These are phyloP conservation scores for Iodosphaeria phyllophila DNA, from an alignment of 2,329 filamentous ascomycete genomes.

Conservation along the genomic window DNA sequence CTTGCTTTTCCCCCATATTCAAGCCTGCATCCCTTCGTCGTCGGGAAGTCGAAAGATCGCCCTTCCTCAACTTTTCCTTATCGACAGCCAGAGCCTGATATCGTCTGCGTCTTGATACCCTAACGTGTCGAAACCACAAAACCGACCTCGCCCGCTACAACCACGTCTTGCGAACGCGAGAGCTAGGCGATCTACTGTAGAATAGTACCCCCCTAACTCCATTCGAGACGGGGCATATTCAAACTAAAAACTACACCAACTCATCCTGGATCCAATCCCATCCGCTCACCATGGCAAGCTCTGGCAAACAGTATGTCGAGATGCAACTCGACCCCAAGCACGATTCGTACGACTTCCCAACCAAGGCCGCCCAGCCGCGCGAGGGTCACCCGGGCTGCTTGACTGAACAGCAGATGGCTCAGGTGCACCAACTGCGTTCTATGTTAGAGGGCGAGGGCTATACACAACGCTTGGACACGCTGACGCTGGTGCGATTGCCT, in stretches of 20 bases:
- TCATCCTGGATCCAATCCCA: neutral
- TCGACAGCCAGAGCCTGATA: no score
- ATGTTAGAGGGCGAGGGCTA: constrained; percentile 71
- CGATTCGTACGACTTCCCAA: constrained; percentile 89
- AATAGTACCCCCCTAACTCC: no score
- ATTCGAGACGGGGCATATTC: no score
- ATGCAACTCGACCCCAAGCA: constrained; percentile 70
- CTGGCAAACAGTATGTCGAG: constrained; percentile 11
- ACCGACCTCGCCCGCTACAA: no score
- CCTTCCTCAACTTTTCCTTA: no score
- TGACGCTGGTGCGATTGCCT: constrained; percentile 54
- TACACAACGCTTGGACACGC: constrained; percentile 71
- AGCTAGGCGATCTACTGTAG: no score
- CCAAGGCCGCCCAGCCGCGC: constrained; percentile 48
- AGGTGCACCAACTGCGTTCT: constrained; percentile 68
- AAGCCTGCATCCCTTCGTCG: no score
- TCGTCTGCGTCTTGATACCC: no score
- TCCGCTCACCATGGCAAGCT: constrained; percentile 9
- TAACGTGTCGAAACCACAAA: no score
- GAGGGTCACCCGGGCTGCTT: constrained; percentile 78
- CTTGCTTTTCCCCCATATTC: no score
- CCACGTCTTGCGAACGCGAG: no score
- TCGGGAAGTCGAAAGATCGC: no score
- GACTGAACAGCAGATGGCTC: constrained; percentile 70
- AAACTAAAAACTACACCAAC: neutral